These are phyloP conservation scores for Datisca glomerata DNA, from an alignment of 306 rosid species.

Conservation along the genomic window DNA sequence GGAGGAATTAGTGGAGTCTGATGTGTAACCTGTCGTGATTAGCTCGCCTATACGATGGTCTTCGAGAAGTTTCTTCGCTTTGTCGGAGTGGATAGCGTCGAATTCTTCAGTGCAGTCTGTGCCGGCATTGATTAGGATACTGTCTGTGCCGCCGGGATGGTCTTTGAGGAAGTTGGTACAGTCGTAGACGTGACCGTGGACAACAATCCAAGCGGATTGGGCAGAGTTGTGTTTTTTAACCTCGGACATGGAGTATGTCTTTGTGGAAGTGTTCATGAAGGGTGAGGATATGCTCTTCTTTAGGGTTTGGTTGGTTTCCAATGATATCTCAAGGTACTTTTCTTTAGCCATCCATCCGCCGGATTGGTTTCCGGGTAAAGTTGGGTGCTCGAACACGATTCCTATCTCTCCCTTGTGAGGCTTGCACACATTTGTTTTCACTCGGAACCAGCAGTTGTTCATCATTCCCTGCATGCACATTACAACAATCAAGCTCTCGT, in stretches of 20 bases:
- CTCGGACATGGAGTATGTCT: constrained; percentile 37
- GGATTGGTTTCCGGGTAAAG: constrained; percentile 60
- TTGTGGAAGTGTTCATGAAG: constrained; percentile 41
- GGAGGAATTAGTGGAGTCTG: constrained; percentile 36
- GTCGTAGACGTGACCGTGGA: constrained; percentile 60
- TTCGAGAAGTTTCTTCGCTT: constrained; percentile 62
- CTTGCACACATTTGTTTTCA: constrained; percentile 58
- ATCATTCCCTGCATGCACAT: constrained; percentile 57
- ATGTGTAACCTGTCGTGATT: constrained; percentile 26
- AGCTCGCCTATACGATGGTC: constrained; percentile 58
- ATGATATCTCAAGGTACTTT: constrained; percentile 23
- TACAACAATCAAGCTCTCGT: background rate
- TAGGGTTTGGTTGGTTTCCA: constrained; percentile 19
- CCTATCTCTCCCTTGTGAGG: constrained; percentile 57
- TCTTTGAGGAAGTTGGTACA: constrained; percentile 65
- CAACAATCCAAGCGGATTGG: constrained; percentile 64
- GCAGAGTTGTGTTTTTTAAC: constrained; percentile 40
- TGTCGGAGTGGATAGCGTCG: constrained; percentile 81
- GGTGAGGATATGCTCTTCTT: constrained; percentile 61
- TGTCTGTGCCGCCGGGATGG: constrained; percentile 85
- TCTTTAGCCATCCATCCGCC: constrained; percentile 91
- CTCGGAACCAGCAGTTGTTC: constrained; percentile 88
- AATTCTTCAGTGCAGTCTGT: constrained; percentile 87
- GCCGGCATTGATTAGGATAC: constrained; percentile 82
- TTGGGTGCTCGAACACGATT: constrained; percentile 70